phyloP scores from a whole-genome alignment of 2,329 filamentous ascomycete species.

The Cadophora malorum region DNA sequence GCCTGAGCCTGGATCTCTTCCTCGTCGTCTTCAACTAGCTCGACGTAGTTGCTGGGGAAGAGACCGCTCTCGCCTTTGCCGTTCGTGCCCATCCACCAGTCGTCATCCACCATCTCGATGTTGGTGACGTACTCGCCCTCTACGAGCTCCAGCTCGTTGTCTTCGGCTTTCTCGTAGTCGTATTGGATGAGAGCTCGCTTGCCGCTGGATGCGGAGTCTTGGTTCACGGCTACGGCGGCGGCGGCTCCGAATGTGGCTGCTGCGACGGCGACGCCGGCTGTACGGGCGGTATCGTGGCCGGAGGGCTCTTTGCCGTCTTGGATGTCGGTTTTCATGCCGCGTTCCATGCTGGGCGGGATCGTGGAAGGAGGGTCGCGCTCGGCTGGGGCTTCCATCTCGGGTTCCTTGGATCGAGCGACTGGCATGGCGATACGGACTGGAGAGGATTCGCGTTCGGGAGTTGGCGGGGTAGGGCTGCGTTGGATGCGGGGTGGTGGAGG shows the following conservation, averaged over 20 bases:
- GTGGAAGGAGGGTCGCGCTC: slow-evolving; percentile 58
- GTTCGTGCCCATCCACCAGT: slow-evolving; percentile 99
- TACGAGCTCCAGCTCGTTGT: slow-evolving; percentile 90
- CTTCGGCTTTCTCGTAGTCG: slow-evolving; percentile 97
- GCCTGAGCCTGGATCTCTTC: slow-evolving; percentile 43
- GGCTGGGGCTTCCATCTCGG: slow-evolving; percentile 59
- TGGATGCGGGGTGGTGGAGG: slow-evolving; percentile 50
- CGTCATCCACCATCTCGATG: slow-evolving; percentile 96
- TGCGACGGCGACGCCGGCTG: slow-evolving; percentile 62
- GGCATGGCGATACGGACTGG: slow-evolving; percentile 89
- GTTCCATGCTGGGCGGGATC: slow-evolving; percentile 69
- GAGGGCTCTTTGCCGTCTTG: slow-evolving; percentile 70
- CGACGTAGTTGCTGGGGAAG: slow-evolving; percentile 98
- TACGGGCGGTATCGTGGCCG: slow-evolving; percentile 64
- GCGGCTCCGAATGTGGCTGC: slow-evolving; percentile 52
- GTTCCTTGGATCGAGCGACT: slow-evolving; percentile 67
- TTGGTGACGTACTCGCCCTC: slow-evolving; percentile 90
- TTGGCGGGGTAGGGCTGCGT: slow-evolving; percentile 48
- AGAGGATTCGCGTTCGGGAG: slow-evolving; percentile 64
- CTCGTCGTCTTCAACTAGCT: slow-evolving; percentile 72
- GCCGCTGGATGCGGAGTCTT: slow-evolving; percentile 59
- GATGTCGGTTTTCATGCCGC: slow-evolving; percentile 67
- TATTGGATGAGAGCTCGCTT: slow-evolving; percentile 83
- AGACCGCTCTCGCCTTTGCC: slow-evolving; percentile 81
- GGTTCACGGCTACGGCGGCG: slow-evolving; percentile 48